These are phyloP conservation scores for Syzygium syzygioides DNA, from an alignment of 441 rosid genomes.

Conservation along the genomic window DNA sequence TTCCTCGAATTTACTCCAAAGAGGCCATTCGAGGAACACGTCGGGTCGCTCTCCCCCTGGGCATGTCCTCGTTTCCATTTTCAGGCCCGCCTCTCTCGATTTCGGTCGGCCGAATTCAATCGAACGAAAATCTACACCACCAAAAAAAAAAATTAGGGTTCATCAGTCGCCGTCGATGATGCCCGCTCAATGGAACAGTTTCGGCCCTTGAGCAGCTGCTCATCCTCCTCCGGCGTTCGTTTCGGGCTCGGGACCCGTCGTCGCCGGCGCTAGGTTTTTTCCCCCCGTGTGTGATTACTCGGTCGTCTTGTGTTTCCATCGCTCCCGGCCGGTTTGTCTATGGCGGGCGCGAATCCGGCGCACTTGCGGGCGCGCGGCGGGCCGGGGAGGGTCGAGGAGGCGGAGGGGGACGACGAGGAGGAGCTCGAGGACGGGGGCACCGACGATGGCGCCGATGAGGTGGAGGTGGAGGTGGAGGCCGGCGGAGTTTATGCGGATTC, in stretches of 20 bases:
- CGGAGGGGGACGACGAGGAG: slow-evolving; percentile 42
- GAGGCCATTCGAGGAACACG: neutral
- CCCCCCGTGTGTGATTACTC: neutral
- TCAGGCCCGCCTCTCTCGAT: neutral
- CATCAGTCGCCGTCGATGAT: neutral
- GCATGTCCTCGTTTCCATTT: neutral
- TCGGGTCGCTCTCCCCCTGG: neutral
- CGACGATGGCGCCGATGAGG: slow-evolving; percentile 21
- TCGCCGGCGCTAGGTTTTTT: neutral
- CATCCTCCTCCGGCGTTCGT: neutral
- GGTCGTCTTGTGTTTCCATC: no score
- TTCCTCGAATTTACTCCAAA: neutral
- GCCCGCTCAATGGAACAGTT: neutral
- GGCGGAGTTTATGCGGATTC: slow-evolving; percentile 25
- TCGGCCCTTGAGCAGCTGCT: neutral
- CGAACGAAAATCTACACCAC: neutral
- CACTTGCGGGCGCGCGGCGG: slow-evolving; percentile 36
- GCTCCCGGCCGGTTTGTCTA: neutral
- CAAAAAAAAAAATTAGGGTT: neutral
- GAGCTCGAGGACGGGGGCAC: slow-evolving; percentile 24
- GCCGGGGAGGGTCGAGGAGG: slow-evolving; percentile 21
- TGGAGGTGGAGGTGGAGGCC: slow-evolving; percentile 28
- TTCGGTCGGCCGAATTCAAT: neutral
- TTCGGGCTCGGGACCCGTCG: neutral
- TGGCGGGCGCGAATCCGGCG: slow-evolving; percentile 59